Evolutionary conservation across 2,329 filamentous ascomycete genomes (phyloP).

Genomic region (Botrytis fabae): DNA sequence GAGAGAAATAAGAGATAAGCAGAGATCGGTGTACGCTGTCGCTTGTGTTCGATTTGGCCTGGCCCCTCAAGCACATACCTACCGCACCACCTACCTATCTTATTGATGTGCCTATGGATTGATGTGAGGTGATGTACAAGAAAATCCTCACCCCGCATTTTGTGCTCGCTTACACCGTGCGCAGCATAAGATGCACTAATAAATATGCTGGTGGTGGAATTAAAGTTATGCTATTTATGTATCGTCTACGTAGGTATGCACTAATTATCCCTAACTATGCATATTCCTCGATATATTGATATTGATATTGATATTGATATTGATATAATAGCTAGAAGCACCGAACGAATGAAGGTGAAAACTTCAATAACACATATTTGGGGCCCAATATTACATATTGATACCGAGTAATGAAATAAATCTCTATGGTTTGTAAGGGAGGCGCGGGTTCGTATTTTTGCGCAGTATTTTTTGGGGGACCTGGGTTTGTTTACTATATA

Average conservation of each 20-base stretch:
- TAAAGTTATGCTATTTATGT: conserved; percentile 21
- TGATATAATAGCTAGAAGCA: background rate
- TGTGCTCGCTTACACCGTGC: conserved; percentile 1
- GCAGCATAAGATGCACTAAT: background rate
- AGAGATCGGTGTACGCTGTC: background rate
- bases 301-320: background rate
- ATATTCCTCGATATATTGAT: background rate
- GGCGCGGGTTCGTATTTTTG: background rate
- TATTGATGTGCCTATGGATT: background rate
- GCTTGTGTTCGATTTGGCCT: background rate
- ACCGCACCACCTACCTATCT: background rate
- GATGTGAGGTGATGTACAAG: no score
- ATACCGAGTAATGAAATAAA: background rate
- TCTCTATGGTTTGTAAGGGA: background rate
- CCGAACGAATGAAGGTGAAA: background rate
- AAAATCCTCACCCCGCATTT: conserved; percentile 2
- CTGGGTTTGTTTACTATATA: background rate
- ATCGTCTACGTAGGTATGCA: background rate
- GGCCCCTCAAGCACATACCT: background rate
- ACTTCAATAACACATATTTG: background rate
- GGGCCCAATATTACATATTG: background rate
- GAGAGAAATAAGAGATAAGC: no score
- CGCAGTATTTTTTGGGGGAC: background rate
- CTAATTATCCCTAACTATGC: background rate
- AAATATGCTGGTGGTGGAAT: background rate